Percentiles rank a stretch among this genome's conserved stretches.
phyloP scores from a whole-genome alignment of 1,284 basidiomycete genomes.

The Naganishia sp. region DNA sequence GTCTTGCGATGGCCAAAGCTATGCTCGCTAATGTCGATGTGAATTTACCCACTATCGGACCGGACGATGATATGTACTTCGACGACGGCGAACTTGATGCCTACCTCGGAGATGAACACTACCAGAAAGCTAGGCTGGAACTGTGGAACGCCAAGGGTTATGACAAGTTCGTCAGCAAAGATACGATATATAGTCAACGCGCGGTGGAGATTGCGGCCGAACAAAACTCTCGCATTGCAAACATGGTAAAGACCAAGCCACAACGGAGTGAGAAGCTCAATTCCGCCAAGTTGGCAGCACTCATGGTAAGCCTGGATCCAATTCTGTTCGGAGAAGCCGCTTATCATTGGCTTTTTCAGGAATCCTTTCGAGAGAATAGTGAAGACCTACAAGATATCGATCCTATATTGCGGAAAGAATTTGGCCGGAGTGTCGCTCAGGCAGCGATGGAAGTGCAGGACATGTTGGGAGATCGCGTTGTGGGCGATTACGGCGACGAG shows the following conservation, averaged over 20 bases:
- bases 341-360: neutral
- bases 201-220: constrained; percentile 11
- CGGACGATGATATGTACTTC: constrained; percentile 15
- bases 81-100: constrained; percentile 22
- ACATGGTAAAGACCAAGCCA: neutral
- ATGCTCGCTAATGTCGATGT: constrained; percentile 12
- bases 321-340: neutral
- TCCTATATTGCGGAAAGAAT: constrained; percentile 7
- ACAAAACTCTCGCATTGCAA: neutral
- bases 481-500: neutral
- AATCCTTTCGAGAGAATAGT: constrained; percentile 13
- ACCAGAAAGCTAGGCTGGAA: constrained; percentile 9
- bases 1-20: constrained; percentile 11
- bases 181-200: neutral
- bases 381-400: neutral
- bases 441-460: neutral
- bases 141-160: constrained; percentile 21
- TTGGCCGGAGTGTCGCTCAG: neutral
- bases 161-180: constrained; percentile 5
- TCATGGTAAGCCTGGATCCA: constrained; percentile 6
- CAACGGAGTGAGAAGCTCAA: neutral
- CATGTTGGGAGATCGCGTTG: neutral
- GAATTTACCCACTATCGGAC: neutral
- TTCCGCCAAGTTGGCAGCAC: neutral
- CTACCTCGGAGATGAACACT: constrained; percentile 14